Evolutionary conservation across 768 basidiomycete genomes (phyloP).

Genomic region (Suillus subalutaceus): DNA sequence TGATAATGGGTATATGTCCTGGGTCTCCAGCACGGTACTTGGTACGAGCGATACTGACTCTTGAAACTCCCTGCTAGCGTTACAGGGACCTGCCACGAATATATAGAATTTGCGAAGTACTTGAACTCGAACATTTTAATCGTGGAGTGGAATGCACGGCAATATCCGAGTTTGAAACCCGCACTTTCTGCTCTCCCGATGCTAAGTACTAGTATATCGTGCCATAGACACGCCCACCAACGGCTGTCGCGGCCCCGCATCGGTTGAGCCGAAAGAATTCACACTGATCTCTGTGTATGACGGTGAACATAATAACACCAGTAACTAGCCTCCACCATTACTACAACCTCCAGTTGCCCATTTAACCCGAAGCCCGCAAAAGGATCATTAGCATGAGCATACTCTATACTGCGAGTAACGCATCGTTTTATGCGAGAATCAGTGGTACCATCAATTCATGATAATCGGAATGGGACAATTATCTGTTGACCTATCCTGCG

Average conservation of each 20-base stretch:
- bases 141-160: too few relatives aligned
- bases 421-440: not conserved
- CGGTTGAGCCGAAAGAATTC: not conserved
- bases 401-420: not conserved
- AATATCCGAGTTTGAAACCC: too few relatives aligned
- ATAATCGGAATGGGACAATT: not conserved
- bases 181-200: too few relatives aligned
- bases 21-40: too few relatives aligned
- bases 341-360: too few relatives aligned
- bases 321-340: not conserved
- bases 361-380: not conserved
- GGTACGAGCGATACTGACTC: too few relatives aligned
- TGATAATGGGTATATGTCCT: too few relatives aligned
- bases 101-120: too few relatives aligned
- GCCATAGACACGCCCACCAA: not conserved
- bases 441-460: not conserved
- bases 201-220: too few relatives aligned
- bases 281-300: not conserved
- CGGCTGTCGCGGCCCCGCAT: not conserved
- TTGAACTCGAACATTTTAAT: too few relatives aligned
- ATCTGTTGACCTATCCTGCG: not conserved
- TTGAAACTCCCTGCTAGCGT: too few relatives aligned
- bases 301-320: not conserved
- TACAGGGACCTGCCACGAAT: too few relatives aligned
- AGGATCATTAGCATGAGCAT: not conserved